Conservation (phyloP, 1,284 basidiomycete species). For the Melampsora larici-populina region DNA sequence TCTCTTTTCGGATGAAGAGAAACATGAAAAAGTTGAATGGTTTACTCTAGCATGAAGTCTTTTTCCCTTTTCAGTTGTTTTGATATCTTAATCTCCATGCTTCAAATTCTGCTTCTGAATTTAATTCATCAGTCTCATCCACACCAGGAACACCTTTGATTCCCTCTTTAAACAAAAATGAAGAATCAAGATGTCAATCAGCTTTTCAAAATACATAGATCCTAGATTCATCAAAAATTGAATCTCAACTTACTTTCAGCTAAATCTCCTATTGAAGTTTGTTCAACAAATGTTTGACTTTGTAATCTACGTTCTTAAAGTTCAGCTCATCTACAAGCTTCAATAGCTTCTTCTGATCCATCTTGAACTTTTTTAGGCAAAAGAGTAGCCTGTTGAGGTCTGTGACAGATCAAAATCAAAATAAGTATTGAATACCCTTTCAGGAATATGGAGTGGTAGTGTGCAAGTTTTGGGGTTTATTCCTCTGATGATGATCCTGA, state of each 20-base stretch:
- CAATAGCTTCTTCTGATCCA: constrained; percentile 26
- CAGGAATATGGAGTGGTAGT: constrained; percentile 44
- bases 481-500: constrained; percentile 11
- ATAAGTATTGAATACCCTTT: too few species aligned
- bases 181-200: neutral
- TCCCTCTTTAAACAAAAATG: constrained; percentile 64
- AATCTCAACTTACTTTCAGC: constrained; percentile 39
- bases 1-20: neutral
- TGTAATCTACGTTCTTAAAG: constrained; percentile 2
- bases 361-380: too few species aligned
- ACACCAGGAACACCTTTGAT: constrained; percentile 81
- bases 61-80: too few species aligned
- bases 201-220: neutral
- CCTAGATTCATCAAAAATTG: neutral
- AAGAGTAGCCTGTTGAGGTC: too few species aligned
- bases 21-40: neutral
- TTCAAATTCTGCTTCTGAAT: constrained; percentile 87
- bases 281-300: constrained; percentile 33
- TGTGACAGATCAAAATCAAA: too few species aligned
- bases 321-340: constrained; percentile 5
- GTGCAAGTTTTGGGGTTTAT: constrained; percentile 48
- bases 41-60: constrained; percentile 64
- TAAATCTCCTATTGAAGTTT: constrained; percentile 12
- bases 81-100: constrained; percentile 91
- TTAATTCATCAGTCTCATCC: constrained; percentile 90